Conservation (phyloP, 1,284 basidiomycete genomes). For the Apiotrichum akiyoshidainum region DNA sequence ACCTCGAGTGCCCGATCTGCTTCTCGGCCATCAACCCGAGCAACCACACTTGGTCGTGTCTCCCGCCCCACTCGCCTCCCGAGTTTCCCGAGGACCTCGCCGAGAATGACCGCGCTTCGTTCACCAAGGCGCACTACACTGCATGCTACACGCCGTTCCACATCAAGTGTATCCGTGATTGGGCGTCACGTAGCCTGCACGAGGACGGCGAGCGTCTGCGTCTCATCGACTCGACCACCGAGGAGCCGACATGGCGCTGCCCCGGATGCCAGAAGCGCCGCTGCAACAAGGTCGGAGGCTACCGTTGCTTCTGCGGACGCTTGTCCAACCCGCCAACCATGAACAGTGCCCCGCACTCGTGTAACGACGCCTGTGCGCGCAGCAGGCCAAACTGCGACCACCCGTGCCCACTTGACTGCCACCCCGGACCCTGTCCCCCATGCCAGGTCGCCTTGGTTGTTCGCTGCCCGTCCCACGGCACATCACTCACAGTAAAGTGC, state of each 20-base stretch:
- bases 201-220: slow-evolving; percentile 52
- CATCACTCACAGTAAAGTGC: slow-evolving; percentile 64
- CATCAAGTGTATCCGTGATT: slow-evolving; percentile 62
- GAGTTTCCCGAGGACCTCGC: slow-evolving; percentile 17
- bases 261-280: slow-evolving; percentile 80
- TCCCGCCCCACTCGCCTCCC: slow-evolving; percentile 29
- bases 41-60: slow-evolving; percentile 50
- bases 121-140: slow-evolving; percentile 58
- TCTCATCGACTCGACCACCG: slow-evolving; percentile 39
- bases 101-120: slow-evolving; percentile 53
- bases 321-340: slow-evolving; percentile 66
- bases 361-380: slow-evolving; percentile 71
- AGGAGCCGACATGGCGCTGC: slow-evolving; percentile 67
- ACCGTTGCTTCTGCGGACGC: slow-evolving; percentile 81
- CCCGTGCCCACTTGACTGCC: slow-evolving; percentile 67
- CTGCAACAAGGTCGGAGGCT: slow-evolving; percentile 62
- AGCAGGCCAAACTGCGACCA: slow-evolving; percentile 60
- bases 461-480: slow-evolving; percentile 66
- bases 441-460: slow-evolving; percentile 57
- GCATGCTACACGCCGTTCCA: slow-evolving; percentile 52
- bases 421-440: slow-evolving; percentile 76
- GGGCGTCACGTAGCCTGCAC: slow-evolving; percentile 70
- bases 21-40: slow-evolving; percentile 47
- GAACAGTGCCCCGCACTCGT: slow-evolving; percentile 75
- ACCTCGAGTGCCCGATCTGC: slow-evolving; percentile 51